phyloP scores from a whole-genome alignment of 2,329 filamentous ascomycete genomes.

The Hirsutella thompsonii region DNA sequence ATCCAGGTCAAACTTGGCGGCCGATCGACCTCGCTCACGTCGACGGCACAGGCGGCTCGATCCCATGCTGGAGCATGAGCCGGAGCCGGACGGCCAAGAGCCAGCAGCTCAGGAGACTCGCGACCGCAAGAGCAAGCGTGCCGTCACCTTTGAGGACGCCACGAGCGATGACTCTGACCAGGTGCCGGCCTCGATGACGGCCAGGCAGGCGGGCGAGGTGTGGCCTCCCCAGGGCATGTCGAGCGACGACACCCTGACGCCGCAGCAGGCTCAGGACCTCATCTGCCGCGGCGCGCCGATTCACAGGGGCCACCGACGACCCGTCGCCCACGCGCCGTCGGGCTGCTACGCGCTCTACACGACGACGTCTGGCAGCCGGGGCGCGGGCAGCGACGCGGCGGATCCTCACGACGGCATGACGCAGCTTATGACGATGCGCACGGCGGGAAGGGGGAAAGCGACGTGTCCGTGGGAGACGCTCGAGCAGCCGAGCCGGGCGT shows the following conservation, averaged over 20 bases:
- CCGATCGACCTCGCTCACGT: slow-evolving; percentile 15
- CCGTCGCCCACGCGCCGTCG: slow-evolving; percentile 41
- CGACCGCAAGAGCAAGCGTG: not conserved
- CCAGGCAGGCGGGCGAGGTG: not conserved
- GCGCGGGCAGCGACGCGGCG: slow-evolving; percentile 30
- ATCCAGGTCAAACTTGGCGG: not conserved
- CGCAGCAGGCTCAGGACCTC: slow-evolving; percentile 33
- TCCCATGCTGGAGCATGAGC: slow-evolving; percentile 11
- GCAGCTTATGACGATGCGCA: slow-evolving; percentile 42
- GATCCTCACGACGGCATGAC: slow-evolving; percentile 42
- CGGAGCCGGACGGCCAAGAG: not conserved
- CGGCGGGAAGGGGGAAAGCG: slow-evolving; percentile 28
- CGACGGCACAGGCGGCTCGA: slow-evolving; percentile 29
- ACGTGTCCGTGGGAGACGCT: slow-evolving; percentile 54
- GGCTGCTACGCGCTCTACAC: slow-evolving; percentile 44
- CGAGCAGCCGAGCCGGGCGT: slow-evolving; percentile 61
- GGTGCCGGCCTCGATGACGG: not conserved
- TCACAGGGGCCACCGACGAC: slow-evolving; percentile 39
- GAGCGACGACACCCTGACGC: not conserved
- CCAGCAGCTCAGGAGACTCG: no score
- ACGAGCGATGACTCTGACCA: not conserved
- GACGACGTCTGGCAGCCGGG: slow-evolving; percentile 30
- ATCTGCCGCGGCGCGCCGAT: slow-evolving; percentile 45
- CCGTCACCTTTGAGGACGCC: not conserved
- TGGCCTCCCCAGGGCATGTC: not conserved